Base-by-base conservation (phyloP, 257 asterid genomes). In the Avicennia marina region DNA sequence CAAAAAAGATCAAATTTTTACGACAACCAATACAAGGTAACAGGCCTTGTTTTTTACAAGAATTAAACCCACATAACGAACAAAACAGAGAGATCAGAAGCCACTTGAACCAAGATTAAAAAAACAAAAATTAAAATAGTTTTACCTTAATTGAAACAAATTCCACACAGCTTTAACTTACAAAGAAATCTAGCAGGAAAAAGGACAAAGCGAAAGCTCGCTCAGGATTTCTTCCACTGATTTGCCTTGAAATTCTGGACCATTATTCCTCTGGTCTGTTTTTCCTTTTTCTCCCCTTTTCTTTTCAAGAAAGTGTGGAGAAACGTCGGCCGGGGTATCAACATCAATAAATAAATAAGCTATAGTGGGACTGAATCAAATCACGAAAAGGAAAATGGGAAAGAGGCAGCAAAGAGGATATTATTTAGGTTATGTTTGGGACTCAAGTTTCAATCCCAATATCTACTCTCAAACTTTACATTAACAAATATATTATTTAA, bases 171-270 rank as follows among this genome's bases (percentile, higher is more conserved):
- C 41, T 36, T 56, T 16, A 50, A 31, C 54, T 6, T 3, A 18
- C 43, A 29, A 34, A 29, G 25, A 36, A 13, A 58, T 13, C 36
- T 19, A 26, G 26, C 36, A 51, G 13, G 38, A 53, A 26, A 11
- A 4, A 44, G 18, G 8, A 52, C 34, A 48, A 19, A 50, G 26
- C 11, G 33, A 29, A 54, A 56, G 36, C 53, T 26, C 43, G 21
- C 29, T 10, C 10, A 40, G 44, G 49, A 56, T n/a, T 45, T n/a
- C n/a, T 25, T 56, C 20, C 65, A 44, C 33, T 31, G 38, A 20
- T 21, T 54, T 63, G 75, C 84, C 78, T 78, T 63, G 67, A 62
- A 72, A 69, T 64, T 62, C 24, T 26, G 52, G 57, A 67, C 55
- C 80, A 69, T 77, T 24, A 6, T 52, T 41, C 47, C 34, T 11